Evolutionary conservation across 345 rosid species (phyloP).

Genomic region (Boechera stricta): DNA sequence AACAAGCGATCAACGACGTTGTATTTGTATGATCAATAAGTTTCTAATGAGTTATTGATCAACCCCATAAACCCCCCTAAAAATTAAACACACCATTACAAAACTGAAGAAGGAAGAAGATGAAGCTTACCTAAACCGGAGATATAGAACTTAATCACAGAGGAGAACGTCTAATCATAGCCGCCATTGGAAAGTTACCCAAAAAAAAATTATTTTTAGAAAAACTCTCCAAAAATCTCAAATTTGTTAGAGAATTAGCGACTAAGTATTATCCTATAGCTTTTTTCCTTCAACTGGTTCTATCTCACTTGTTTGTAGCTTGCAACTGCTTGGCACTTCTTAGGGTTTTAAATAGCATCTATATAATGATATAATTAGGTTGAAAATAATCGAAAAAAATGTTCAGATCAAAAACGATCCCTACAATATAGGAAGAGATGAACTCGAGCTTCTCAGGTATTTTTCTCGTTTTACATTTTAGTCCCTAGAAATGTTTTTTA

Average conservation of each 20-base stretch:
- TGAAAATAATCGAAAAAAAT: neutral
- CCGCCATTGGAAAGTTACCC: neutral
- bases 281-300: too few relatives aligned
- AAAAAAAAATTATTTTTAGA: neutral
- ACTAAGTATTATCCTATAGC: too few relatives aligned
- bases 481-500: neutral
- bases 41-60: neutral
- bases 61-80: neutral
- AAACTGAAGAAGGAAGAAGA: neutral
- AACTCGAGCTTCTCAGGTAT: neutral
- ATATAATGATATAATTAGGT: too few relatives aligned
- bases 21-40: neutral
- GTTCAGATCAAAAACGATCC: neutral
- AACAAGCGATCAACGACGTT: neutral
- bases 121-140: neutral
- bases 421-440: conserved; percentile 6
- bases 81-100: neutral
- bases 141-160: neutral
- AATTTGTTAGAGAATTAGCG: too few relatives aligned
- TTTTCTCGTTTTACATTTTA: neutral
- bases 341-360: too few relatives aligned
- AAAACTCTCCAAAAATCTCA: too few relatives aligned
- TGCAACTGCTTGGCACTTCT: too few relatives aligned
- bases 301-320: too few relatives aligned
- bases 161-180: neutral